Evolutionary conservation across 169 alveolate species (phyloP).

Genomic region (Perkinsus marinus): DNA sequence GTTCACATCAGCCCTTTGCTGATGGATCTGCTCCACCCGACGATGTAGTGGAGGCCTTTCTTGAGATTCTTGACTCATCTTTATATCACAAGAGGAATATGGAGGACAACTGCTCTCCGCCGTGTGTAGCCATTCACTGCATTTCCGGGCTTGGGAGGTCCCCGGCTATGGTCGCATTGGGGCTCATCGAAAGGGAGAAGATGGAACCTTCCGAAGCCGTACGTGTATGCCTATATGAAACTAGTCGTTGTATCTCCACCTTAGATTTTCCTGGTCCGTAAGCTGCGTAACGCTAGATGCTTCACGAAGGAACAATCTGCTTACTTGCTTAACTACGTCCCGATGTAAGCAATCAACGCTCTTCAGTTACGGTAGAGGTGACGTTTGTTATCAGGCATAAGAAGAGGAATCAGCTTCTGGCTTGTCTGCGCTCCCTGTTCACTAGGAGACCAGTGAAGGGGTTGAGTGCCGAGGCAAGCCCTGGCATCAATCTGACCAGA

Average conservation of each 20-base stretch:
- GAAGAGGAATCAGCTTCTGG: no score
- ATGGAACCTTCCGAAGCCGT: background rate
- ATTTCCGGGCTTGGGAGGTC: conserved; percentile 27
- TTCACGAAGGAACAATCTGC: background rate
- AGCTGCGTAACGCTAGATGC: background rate
- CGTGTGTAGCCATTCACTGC: conserved; percentile 22
- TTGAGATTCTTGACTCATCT: background rate
- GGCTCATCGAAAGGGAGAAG: background rate
- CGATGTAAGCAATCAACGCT: background rate
- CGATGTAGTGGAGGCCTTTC: background rate
- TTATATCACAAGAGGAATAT: background rate
- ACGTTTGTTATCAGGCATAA: no score
- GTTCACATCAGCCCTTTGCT: background rate
- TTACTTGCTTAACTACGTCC: background rate
- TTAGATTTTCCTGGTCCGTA: background rate
- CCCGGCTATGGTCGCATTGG: conserved; percentile 9
- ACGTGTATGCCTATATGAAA: background rate
- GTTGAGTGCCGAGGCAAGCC: no score
- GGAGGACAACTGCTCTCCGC: background rate
- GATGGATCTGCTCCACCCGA: background rate
- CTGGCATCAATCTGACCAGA: no score
- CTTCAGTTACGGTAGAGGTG: no score
- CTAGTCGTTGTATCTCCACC: background rate
- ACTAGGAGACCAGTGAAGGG: no score
- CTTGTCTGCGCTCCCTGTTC: no score